Percentiles rank a stretch among this genome's conserved stretches.
Evolutionary conservation across 2,329 filamentous ascomycete genomes (phyloP).

Genomic region (Chrysoporthe deuterocubensis): DNA sequence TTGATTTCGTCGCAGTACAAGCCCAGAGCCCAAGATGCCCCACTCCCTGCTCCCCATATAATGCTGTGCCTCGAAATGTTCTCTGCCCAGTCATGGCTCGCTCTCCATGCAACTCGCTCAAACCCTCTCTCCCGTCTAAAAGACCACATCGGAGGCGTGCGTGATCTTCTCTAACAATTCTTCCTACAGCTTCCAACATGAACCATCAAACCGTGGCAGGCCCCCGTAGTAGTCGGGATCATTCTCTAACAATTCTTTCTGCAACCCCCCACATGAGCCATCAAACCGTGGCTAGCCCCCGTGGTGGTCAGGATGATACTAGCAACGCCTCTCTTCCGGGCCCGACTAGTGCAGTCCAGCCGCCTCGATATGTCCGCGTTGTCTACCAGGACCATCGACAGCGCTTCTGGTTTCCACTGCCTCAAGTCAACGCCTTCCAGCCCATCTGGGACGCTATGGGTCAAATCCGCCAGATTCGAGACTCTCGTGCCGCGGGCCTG

Average conservation of each 20-base stretch:
- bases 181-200: not conserved
- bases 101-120: not conserved
- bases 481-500: not conserved
- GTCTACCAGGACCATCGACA: not conserved
- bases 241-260: not conserved
- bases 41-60: not conserved
- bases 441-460: not conserved
- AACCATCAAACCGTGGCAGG: not conserved
- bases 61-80: not conserved
- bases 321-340: not conserved
- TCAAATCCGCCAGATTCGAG: not conserved
- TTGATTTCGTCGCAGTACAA: not conserved
- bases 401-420: not conserved
- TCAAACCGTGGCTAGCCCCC: not conserved
- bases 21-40: not conserved
- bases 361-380: not conserved
- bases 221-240: not conserved
- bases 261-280: not conserved
- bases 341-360: not conserved
- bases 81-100: not conserved
- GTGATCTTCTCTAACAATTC: not conserved
- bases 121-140: not conserved
- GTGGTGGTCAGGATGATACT: not conserved
- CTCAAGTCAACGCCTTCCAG: not conserved
- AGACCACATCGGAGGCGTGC: not conserved